Conservation (phyloP, 306 rosid species). For the Bauhinia variegata region DNA sequence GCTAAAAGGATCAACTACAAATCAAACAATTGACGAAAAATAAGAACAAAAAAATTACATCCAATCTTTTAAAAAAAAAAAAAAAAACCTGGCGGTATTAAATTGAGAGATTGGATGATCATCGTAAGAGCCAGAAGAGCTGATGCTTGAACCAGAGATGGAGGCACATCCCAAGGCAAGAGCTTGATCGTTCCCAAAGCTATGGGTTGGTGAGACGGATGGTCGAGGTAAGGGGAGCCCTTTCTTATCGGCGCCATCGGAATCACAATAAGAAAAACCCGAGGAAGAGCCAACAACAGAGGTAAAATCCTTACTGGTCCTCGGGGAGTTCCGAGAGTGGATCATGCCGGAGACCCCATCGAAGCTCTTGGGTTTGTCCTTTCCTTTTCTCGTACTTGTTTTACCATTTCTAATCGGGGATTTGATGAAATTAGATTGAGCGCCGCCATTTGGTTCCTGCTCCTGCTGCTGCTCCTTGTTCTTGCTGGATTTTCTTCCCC, state of each 20-base stretch:
- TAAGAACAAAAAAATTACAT: background rate
- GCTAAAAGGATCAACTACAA: background rate
- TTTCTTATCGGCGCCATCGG: constrained; percentile 49
- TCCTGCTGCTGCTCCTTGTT: constrained; percentile 64
- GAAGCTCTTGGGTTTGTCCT: constrained; percentile 57
- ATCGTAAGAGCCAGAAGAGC: constrained; percentile 75
- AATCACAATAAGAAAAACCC: constrained; percentile 60
- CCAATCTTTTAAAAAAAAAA: too few species aligned
- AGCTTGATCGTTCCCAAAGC: constrained; percentile 55
- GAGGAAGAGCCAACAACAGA: constrained; percentile 37
- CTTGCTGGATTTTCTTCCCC: constrained; percentile 72
- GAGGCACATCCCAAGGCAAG: constrained; percentile 61
- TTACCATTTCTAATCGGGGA: constrained; percentile 43
- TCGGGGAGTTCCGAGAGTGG: constrained; percentile 56
- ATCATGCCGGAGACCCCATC: constrained; percentile 48
- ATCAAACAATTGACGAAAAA: background rate
- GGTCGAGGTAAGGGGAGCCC: constrained; percentile 80
- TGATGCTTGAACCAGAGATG: constrained; percentile 69
- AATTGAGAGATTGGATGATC: constrained; percentile 59
- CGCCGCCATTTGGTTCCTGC: constrained; percentile 39
- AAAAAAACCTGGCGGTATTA: constrained; percentile 56
- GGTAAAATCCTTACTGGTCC: constrained; percentile 54
- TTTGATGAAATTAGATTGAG: constrained; percentile 42
- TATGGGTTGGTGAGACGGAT: constrained; percentile 44
- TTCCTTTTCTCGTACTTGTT: constrained; percentile 10